Base-by-base conservation (phyloP, 2,329 filamentous ascomycete species). In the Aspergillus sp. region DNA sequence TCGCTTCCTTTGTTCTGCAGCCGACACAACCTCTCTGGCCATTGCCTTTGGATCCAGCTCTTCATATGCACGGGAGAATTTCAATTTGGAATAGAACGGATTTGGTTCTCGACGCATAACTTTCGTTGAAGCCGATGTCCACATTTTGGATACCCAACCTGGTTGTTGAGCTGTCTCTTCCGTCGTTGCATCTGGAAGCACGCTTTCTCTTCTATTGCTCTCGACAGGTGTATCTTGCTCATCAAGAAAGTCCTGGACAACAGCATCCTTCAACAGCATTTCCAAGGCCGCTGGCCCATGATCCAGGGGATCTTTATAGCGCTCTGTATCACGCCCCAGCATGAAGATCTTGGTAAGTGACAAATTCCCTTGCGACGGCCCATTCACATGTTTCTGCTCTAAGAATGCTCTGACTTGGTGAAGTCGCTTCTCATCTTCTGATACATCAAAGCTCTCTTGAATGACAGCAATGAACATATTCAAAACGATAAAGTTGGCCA, bases 391-490 rank as follows among this genome's bases (percentile, higher is more conserved):
- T 62, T 91, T 94, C 54, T 90, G 83, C 60, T 95, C 88, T 36
- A 98, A 73, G 57, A 97, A 98, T 1, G 91, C 88, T 59, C 90
- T 91, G 48, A 98, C 90, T 68, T 98, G 94, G 63, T 97, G 89
- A 49, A 97, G 71, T 13, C 94, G 89, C 69, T 98, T 98, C 65
- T 97, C 90, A 62, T 98, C 94, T 64, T 98, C 93, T 4, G 90
- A 95, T 27, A 98, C 90, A 68, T 98, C 93, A 63, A 98, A 98
- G 60, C 95, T 98, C 63, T 98, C 93, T 66, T 98, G 93, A 53
- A 98, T 98, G 70, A 98, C 93, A 75, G 93, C 93, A 87, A 98
- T 97, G 75, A 98, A 98, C 93, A 98, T 98, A 62, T 97, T 98
- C 72, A 98, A 72, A 49, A 97, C 80, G 69, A 98, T 95, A 63